Evolutionary conservation across 1,284 basidiomycete genomes (phyloP), one percentile per base, ranked within the genome.

Genomic region (Cutaneotrichosporon sp.): DNA sequence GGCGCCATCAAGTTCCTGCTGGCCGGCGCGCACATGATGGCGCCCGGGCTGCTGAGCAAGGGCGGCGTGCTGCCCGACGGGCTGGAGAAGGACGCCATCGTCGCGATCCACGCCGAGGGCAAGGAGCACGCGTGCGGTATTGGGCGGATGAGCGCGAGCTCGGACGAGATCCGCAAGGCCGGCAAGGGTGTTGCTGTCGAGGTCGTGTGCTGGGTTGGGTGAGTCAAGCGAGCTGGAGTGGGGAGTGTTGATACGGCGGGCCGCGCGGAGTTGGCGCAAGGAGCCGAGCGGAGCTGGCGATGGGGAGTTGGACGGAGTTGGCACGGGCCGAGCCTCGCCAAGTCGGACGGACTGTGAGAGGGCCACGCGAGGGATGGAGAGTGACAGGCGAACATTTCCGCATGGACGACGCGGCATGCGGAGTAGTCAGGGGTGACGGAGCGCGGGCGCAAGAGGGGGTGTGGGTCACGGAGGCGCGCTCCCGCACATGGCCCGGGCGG

Each of bases 1-100:
- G 97, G 97, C 57, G 97, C 97, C 47, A 99, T 99, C 82, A 92
- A 95, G 55, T 99, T 97, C 81, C 85, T 99, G 25, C 87, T 99
- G 49, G 89, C 88, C 9, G 80, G 92, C 33, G 92, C 92, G 52
- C 88, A 91, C 81, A 95, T 95, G 92, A 95, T 95, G 92, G 93
- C 91, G 69, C 97, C 95, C 4, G 97, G 97, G 11, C 82, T 99
- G 59, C 94, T 94, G 24, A 97, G 95, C 29, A 84, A 87, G 45
- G 97, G 95, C 16, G 97, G 95, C 16, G 84, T 86, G 69, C 86
- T 99, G 0, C 95, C 95, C 0, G 87, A 92, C 8, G 88, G 86
- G 1, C 81, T 98, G 42, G 83, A 87, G 18, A 84, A 86, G 50
- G 87, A 86, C 11, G 83, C 85, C 1, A 83, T 91, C 14, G 93